These are phyloP conservation scores for Phytophthora syringae DNA, from an alignment of 352 stramenopile genomes.

Conservation along the genomic window DNA sequence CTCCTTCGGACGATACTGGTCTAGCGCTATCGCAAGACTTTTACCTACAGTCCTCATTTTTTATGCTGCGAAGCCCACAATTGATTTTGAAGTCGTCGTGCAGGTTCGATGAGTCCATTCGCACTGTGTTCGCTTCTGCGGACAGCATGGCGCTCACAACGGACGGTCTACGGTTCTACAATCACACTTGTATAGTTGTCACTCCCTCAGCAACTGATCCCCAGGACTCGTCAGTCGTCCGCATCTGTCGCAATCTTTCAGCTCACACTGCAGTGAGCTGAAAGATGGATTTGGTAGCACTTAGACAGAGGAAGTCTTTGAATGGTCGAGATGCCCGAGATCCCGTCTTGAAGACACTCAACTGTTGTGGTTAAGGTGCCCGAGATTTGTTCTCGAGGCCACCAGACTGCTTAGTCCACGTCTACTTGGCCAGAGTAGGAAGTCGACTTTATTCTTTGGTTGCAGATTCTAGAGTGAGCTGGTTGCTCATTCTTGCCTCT, in stretches of 20 bases:
- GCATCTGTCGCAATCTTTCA: constrained; percentile 3
- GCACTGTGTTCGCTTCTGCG: constrained; percentile 1
- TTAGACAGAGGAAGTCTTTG: constrained; percentile 8
- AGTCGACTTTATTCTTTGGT: constrained; percentile 10
- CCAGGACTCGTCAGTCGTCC: constrained; percentile 3
- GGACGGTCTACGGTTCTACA: neutral
- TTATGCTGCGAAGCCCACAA: no score
- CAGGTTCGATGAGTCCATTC: constrained; percentile 7
- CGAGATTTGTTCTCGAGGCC: constrained; percentile 1
- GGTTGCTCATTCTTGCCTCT: neutral
- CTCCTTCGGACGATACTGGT: no score
- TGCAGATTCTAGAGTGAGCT: constrained; percentile 12
- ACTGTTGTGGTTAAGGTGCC: neutral
- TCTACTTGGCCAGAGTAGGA: constrained; percentile 18
- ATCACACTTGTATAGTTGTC: constrained; percentile 1
- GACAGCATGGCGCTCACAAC: constrained; percentile 6
- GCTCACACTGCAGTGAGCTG: constrained; percentile 6
- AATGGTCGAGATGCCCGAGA: neutral
- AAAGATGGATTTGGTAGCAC: constrained; percentile 4
- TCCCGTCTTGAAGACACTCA: neutral
- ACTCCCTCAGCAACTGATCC: constrained; percentile 3
- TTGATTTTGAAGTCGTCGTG: no score
- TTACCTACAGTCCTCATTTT: constrained; percentile 3
- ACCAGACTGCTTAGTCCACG: constrained; percentile 7
- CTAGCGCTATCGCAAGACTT: no score